These are phyloP conservation scores for Rheum nobile DNA, from an alignment of 148 eudicot species.

Conservation along the genomic window DNA sequence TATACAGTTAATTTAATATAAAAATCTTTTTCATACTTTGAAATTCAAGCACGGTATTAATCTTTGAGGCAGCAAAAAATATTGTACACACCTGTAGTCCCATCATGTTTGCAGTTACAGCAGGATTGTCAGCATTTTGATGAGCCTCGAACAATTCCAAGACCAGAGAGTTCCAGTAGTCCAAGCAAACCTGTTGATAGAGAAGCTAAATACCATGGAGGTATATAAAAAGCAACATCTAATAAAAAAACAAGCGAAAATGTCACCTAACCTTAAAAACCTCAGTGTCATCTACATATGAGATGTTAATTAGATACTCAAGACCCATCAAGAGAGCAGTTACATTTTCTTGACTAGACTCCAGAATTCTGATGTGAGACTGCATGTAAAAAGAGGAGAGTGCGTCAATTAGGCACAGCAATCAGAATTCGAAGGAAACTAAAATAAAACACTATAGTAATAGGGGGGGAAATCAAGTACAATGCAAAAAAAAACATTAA, in stretches of 20 bases:
- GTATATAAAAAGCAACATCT: neutral
- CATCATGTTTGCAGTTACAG: constrained; percentile 68
- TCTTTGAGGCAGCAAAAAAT: neutral
- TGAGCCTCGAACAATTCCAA: constrained; percentile 73
- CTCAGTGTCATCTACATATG: constrained; percentile 96
- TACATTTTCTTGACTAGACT: constrained; percentile 67
- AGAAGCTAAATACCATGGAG: neutral
- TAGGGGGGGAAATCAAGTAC: neutral
- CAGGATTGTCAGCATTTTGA: constrained; percentile 70
- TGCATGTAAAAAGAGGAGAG: constrained; percentile 20
- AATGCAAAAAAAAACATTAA: neutral
- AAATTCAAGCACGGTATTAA: neutral
- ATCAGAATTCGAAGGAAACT: neutral
- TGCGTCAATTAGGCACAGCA: neutral
- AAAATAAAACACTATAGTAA: neutral
- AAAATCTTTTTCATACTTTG: neutral
- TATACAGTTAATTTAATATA: neutral
- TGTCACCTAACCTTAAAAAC: constrained; percentile 66
- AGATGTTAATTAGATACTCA: constrained; percentile 83
- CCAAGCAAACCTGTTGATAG: constrained; percentile 78
- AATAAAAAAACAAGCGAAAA: neutral
- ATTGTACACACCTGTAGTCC: constrained; percentile 56
- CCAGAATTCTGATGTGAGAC: constrained; percentile 84
- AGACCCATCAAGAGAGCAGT: constrained; percentile 65
- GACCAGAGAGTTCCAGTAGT: constrained; percentile 90